These are phyloP conservation scores for Thalassia testudinum DNA, from an alignment of 116 monocot genomes.

Conservation along the genomic window DNA sequence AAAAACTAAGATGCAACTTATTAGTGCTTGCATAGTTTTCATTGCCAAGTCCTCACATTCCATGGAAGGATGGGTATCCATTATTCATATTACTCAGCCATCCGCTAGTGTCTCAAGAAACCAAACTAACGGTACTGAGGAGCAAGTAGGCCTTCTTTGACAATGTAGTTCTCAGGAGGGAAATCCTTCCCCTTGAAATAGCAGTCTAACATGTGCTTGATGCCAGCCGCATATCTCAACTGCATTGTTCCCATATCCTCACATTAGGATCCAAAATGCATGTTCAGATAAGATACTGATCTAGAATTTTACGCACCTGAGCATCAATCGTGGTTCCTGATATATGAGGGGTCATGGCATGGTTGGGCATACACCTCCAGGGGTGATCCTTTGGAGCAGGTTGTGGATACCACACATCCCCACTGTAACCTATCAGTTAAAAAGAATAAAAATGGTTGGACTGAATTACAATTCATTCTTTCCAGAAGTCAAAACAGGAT, in stretches of 20 bases:
- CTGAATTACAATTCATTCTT: too few relatives aligned
- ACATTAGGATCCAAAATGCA: too few relatives aligned
- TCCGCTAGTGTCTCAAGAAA: not conserved
- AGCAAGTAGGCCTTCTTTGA: conserved; percentile 89
- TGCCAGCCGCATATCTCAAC: conserved; percentile 85
- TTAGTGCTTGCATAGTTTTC: too few relatives aligned
- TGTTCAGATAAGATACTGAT: not conserved
- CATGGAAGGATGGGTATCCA: too few relatives aligned
- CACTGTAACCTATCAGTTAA: conserved; percentile 67
- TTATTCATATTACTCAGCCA: too few relatives aligned
- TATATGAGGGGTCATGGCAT: conserved; percentile 96
- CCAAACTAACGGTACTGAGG: conserved; percentile 51
- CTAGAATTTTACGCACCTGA: conserved; percentile 31
- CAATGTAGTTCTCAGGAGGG: conserved; percentile 71
- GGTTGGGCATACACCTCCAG: conserved; percentile 95
- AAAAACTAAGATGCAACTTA: too few relatives aligned
- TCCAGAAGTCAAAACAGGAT: too few relatives aligned
- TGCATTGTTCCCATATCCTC: conserved; percentile 13
- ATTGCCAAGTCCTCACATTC: too few relatives aligned
- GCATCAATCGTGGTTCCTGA: conserved; percentile 93
- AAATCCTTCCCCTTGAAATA: conserved; percentile 94
- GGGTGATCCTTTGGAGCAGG: conserved; percentile 98
- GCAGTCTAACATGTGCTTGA: conserved; percentile 84
- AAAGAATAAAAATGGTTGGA: too few relatives aligned
- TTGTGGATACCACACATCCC: conserved; percentile 94